phyloP scores from a whole-genome alignment of 371 early-diverging fungal species.

The Apophysomyces trapeziformis region DNA sequence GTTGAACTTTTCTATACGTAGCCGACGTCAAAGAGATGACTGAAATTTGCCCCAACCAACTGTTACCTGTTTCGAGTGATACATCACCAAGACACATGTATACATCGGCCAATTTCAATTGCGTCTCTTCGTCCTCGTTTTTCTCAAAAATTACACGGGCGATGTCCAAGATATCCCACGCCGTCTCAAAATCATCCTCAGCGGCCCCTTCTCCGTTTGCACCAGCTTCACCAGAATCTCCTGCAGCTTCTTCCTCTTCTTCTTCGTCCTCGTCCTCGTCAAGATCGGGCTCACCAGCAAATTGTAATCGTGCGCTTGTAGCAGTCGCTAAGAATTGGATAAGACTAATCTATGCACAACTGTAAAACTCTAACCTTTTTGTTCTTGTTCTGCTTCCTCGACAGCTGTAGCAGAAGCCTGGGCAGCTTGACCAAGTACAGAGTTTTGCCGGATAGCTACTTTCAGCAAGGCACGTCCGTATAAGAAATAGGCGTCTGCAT shows the following conservation, averaged over 20 bases:
- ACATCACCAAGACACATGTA: slow-evolving; percentile 81
- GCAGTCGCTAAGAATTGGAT: slow-evolving; percentile 20
- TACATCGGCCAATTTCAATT: slow-evolving; percentile 73
- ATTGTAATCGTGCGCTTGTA: slow-evolving; percentile 54
- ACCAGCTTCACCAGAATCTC: slow-evolving; percentile 34
- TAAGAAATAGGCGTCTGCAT: slow-evolving; percentile 77
- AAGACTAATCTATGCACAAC: not conserved
- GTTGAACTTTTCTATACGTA: slow-evolving; percentile 74
- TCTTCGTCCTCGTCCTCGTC: slow-evolving; percentile 44
- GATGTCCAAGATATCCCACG: slow-evolving; percentile 88
- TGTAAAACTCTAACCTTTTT: not conserved
- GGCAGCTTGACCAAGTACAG: slow-evolving; percentile 66
- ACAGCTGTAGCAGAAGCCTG: slow-evolving; percentile 21
- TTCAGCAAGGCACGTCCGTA: slow-evolving; percentile 84
- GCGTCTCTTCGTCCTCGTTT: slow-evolving; percentile 60
- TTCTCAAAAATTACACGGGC: slow-evolving; percentile 84
- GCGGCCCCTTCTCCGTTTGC: slow-evolving; percentile 50
- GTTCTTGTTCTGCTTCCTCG: slow-evolving; percentile 18
- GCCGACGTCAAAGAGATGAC: not conserved
- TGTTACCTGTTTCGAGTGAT: slow-evolving; percentile 79
- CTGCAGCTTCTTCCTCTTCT: slow-evolving; percentile 51
- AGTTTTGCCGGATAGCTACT: slow-evolving; percentile 75
- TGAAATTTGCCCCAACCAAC: not conserved
- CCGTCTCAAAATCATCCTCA: slow-evolving; percentile 83
- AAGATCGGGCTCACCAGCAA: slow-evolving; percentile 59